Evolutionary conservation across 1,139 yeast species (phyloP), one percentile per base, ranked within the genome.

Genomic region (Pneumocystis murina): DNA sequence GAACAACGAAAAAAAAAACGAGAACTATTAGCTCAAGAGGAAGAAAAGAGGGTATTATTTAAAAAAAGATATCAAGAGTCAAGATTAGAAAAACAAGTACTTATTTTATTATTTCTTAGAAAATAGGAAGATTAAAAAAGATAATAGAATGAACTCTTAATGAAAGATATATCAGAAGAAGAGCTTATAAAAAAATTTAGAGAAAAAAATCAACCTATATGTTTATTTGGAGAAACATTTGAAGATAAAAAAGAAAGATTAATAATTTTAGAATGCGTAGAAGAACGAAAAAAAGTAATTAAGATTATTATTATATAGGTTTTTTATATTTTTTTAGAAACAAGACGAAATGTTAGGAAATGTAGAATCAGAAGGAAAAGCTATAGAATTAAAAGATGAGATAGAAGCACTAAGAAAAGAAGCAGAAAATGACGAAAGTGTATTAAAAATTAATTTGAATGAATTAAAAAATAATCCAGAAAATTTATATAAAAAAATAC

Each of bases 111-210:
- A 14, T 3, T 20, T 39, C 16, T 14, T 54, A 6, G 14, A 28
- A 20, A n/a, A 2, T 6, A 10, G 43, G n/a, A 33, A 24, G 17
- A 8, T 48, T 12, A 39, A 54, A 7, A 30, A 41, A 33, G 35
- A 12, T 20, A 36, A 28, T 60, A 33, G 30, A 30, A 33, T 20
- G 39, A 55, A 12, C 24, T 14, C 10, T 41, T 16, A 20, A 65
- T 63, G 59, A 61, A 60, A n/a, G 65, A 64, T 28, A 30, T 67
- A 58, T 59, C 66, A 36, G 87, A 84, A 68, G 80, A 74, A 3
- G 84, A 82, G 24, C 84, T 86, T 8, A 75, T 78, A 63, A 66
- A 67, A 7, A 72, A 75, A 63, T 75, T 87, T 61, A 71, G 80
- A 59, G 71, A 71, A 36, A 69, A 82, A 20, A 67, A 64, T 6